Conservation (phyloP, 148 eudicot species). For the Selenicereus undatus region DNA sequence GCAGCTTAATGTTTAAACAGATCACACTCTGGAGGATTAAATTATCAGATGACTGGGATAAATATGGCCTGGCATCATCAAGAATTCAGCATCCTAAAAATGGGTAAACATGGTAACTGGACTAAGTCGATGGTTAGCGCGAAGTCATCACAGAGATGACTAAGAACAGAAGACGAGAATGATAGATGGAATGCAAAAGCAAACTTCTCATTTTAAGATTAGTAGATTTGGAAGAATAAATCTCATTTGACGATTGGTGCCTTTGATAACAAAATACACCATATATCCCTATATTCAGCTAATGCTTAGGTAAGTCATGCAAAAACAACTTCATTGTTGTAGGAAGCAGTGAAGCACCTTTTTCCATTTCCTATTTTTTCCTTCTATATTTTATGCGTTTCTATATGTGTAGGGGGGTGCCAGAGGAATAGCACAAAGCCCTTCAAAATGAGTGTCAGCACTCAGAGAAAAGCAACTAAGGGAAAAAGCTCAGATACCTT, state of each 20-base stretch:
- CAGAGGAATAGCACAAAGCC: background rate
- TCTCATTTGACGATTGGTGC: background rate
- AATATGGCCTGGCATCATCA: background rate
- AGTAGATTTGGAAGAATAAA: background rate
- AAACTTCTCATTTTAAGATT: background rate
- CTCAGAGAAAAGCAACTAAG: background rate
- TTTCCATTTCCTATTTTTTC: too few relatives aligned
- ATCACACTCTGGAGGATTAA: background rate
- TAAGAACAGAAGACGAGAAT: background rate
- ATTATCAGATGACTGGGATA: background rate
- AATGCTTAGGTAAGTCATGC: background rate
- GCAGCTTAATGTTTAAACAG: background rate
- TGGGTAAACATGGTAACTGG: background rate
- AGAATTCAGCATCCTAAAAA: background rate
- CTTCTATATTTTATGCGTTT: background rate
- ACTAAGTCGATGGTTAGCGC: background rate
- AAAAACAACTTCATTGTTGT: background rate
- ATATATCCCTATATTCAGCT: background rate
- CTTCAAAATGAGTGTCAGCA: background rate
- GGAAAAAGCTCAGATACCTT: conserved; percentile 42
- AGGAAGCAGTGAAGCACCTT: background rate
- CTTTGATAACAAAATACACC: background rate
- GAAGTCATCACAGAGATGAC: background rate
- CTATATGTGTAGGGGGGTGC: background rate
- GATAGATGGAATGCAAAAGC: background rate